Evolutionary conservation across 1,284 basidiomycete species (phyloP).

Genomic region (Ceratorhiza oryzae-sativae): DNA sequence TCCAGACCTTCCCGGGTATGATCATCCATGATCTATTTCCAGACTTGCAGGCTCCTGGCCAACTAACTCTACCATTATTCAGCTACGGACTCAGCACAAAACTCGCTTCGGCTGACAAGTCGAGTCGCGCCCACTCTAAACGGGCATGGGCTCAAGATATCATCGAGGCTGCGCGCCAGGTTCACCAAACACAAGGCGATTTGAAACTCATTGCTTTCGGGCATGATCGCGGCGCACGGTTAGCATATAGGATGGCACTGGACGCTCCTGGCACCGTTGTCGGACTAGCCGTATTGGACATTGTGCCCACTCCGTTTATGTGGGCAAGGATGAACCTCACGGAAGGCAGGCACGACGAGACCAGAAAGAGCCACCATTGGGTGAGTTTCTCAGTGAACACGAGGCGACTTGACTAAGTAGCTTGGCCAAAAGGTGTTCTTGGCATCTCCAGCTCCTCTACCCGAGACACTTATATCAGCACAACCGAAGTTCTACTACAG

Average conservation of each 20-base stretch:
- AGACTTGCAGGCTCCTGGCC: not conserved
- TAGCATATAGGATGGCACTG: conserved; percentile 47
- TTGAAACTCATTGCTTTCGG: conserved; percentile 45
- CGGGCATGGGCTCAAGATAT: conserved; percentile 46
- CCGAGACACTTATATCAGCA: conserved; percentile 46
- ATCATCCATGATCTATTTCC: not conserved
- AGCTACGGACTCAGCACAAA: conserved; percentile 48
- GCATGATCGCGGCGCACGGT: conserved; percentile 48
- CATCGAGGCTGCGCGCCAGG: conserved; percentile 43
- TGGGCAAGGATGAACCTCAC: conserved; percentile 46
- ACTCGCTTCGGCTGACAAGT: conserved; percentile 42
- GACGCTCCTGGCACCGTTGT: conserved; percentile 45
- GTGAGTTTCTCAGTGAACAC: conserved; percentile 33
- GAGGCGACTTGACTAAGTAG: not conserved
- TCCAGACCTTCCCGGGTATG: conserved; percentile 48
- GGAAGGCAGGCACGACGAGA: conserved; percentile 43
- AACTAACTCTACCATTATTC: not conserved
- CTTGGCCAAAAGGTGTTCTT: conserved; percentile 46
- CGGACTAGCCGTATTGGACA: conserved; percentile 47
- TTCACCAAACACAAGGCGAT: conserved; percentile 31
- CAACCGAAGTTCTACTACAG: conserved; percentile 45
- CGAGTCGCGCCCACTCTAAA: conserved; percentile 47
- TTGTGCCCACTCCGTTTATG: conserved; percentile 46
- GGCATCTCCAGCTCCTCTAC: conserved; percentile 47
- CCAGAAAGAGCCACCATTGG: conserved; percentile 47